These are phyloP conservation scores for Yamadazyma kanchanaburiensis DNA, from an alignment of 1,139 yeast genomes.

Conservation along the genomic window DNA sequence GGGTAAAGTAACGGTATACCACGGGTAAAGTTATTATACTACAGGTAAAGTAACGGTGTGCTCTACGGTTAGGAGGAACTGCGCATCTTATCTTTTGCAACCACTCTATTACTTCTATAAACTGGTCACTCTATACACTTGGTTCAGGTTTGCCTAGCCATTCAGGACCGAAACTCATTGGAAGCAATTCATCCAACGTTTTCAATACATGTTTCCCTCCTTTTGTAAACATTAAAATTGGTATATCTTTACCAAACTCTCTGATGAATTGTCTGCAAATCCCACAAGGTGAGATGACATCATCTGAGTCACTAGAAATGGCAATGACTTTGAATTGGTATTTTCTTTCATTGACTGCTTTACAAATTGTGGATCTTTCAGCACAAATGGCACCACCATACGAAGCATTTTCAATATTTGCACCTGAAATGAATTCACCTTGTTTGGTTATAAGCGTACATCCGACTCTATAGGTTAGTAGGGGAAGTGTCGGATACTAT, in stretches of 20 bases:
- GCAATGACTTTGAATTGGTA: conserved; percentile 59
- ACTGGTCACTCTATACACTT: too few relatives aligned
- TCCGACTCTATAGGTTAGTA: conserved; percentile 60
- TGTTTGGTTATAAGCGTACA: conserved; percentile 59
- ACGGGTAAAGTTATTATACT: too few relatives aligned
- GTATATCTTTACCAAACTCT: conserved; percentile 59
- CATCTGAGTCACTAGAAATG: conserved; percentile 59
- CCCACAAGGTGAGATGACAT: conserved; percentile 84
- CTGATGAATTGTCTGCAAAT: conserved; percentile 87
- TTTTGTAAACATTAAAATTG: conserved; percentile 59
- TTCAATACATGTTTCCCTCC: conserved; percentile 41
- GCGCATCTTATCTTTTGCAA: too few relatives aligned
- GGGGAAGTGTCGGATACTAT: background rate
- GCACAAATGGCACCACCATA: conserved; percentile 91
- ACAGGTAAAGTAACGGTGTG: too few relatives aligned
- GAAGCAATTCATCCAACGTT: conserved; percentile 61
- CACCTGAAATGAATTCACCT: conserved; percentile 60
- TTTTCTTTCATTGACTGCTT: conserved; percentile 57
- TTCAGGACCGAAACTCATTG: conserved; percentile 79
- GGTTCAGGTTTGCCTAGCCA: conserved; percentile 3
- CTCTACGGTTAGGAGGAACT: too few relatives aligned
- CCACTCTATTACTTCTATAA: too few relatives aligned
- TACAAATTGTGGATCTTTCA: conserved; percentile 74
- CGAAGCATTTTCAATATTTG: conserved; percentile 90
- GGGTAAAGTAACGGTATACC: too few relatives aligned